These are phyloP conservation scores for Cryptococcus neoformans DNA, from an alignment of 1,284 basidiomycete genomes.

Conservation along the genomic window DNA sequence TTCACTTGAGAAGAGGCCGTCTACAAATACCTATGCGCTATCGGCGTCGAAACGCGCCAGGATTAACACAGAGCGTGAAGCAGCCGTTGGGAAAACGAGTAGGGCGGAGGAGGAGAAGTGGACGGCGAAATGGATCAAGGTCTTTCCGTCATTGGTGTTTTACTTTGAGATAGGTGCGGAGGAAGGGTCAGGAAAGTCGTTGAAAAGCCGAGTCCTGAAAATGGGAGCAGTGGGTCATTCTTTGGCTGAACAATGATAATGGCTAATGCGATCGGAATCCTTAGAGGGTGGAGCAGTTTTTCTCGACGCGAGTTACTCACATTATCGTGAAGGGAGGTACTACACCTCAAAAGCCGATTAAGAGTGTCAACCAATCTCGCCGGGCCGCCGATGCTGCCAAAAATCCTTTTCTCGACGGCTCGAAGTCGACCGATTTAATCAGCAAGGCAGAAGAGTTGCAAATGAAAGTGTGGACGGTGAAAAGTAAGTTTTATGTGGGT, in stretches of 20 bases:
- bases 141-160: constrained; percentile 80
- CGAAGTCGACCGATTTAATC: constrained; percentile 58
- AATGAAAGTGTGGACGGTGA: constrained; percentile 84
- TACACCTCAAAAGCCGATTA: constrained; percentile 52
- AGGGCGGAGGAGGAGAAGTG: constrained; percentile 63
- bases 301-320: constrained; percentile 79
- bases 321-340: constrained; percentile 57
- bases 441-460: constrained; percentile 71
- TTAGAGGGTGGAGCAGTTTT: constrained; percentile 81
- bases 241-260: too few species aligned
- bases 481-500: constrained; percentile 58
- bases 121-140: constrained; percentile 74
- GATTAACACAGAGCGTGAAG: not conserved
- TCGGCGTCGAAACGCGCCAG: constrained; percentile 7
- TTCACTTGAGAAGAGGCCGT: constrained; percentile 3
- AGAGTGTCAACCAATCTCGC: constrained; percentile 21
- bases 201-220: constrained; percentile 59
- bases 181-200: constrained; percentile 51
- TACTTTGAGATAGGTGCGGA: constrained; percentile 65
- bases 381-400: constrained; percentile 24
- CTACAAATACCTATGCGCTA: not conserved
- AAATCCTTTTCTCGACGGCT: constrained; percentile 46
- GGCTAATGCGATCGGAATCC: too few species aligned
- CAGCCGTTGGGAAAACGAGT: not conserved
- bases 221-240: constrained; percentile 70